Evolutionary conservation across 202 grass and related monocot species (phyloP).

Genomic region (Carex sylvatica): DNA sequence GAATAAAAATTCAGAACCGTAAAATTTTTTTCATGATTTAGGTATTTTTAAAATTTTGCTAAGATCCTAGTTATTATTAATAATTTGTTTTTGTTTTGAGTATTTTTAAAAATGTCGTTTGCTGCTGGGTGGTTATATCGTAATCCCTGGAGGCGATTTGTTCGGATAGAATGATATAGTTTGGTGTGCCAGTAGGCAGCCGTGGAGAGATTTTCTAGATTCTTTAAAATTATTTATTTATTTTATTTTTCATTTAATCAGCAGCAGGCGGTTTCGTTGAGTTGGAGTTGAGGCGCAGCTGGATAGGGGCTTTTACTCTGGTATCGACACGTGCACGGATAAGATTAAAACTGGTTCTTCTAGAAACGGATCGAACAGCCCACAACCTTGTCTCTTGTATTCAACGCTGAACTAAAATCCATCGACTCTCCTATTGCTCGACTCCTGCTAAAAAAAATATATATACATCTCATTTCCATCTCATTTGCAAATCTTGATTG

Average conservation of each 20-base stretch:
- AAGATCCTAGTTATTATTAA: too few species aligned
- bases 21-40: too few species aligned
- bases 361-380: not conserved
- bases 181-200: not conserved
- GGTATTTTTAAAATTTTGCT: too few species aligned
- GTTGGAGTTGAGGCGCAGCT: not conserved
- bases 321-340: not conserved
- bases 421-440: not conserved
- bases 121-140: too few species aligned
- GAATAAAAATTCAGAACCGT: too few species aligned
- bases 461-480: too few species aligned
- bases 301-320: not conserved
- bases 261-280: not conserved
- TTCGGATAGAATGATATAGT: not conserved
- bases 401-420: not conserved
- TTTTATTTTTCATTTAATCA: not conserved
- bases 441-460: too few species aligned
- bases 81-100: too few species aligned
- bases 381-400: too few species aligned
- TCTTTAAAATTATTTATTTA: not conserved
- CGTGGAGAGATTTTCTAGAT: not conserved
- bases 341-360: not conserved
- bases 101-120: too few species aligned
- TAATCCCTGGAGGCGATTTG: not conserved
- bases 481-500: too few species aligned